phyloP scores from a whole-genome alignment of 257 asterid species.

The Ligustrum vulgare region DNA sequence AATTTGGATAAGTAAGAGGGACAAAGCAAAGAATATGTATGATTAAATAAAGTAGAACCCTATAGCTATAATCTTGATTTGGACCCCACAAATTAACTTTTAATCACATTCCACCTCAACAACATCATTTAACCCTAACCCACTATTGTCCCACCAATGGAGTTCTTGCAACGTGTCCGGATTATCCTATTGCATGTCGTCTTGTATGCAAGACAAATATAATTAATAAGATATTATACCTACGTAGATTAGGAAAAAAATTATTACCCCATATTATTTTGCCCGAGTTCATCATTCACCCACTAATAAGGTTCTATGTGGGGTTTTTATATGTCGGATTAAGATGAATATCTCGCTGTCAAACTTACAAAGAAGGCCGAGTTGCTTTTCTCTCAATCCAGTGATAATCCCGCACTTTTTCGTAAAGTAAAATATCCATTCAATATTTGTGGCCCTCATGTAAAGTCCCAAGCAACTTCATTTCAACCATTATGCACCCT shows the following conservation, averaged over 20 bases:
- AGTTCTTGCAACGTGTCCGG: constrained; percentile 24
- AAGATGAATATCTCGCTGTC: background rate
- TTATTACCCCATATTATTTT: background rate
- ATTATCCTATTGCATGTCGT: background rate
- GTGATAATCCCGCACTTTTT: too few species aligned
- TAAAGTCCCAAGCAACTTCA: constrained; percentile 49
- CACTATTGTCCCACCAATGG: constrained; percentile 20
- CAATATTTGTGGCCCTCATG: constrained; percentile 22
- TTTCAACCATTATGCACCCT: constrained; percentile 39
- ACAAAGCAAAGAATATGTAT: constrained; percentile 8
- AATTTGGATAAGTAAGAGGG: constrained; percentile 33
- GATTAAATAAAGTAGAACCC: constrained; percentile 3
- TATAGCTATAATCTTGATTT: background rate
- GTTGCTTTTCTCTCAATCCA: too few species aligned
- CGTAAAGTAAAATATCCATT: background rate
- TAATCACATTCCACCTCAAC: constrained; percentile 8
- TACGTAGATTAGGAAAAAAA: background rate
- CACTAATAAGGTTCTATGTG: background rate
- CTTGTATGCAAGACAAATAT: background rate
- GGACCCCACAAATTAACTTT: constrained; percentile 9
- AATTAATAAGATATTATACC: background rate
- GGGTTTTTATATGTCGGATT: background rate
- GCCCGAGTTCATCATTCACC: background rate
- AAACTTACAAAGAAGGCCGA: too few species aligned
- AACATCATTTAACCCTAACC: constrained; percentile 3